These are phyloP conservation scores for Lipomyces kockii DNA, from an alignment of 805 yeast genomes.

Conservation along the genomic window DNA sequence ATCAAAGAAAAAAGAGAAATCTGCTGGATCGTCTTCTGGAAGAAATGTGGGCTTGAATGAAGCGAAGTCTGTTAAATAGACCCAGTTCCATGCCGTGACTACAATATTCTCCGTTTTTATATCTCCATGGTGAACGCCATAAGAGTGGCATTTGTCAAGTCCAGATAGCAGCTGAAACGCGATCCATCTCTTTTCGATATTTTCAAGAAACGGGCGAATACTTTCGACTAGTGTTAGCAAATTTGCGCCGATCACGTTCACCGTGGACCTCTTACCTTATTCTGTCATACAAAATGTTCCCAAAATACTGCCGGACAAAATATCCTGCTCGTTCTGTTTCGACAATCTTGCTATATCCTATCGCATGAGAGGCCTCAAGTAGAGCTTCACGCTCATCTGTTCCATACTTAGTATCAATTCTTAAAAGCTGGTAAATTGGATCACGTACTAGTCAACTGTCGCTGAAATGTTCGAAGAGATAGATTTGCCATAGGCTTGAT, in stretches of 20 bases:
- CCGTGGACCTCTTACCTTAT: conserved; percentile 47
- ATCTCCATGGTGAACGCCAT: conserved; percentile 81
- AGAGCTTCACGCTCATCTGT: conserved; percentile 49
- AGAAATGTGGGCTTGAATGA: conserved; percentile 79
- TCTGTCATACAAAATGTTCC: conserved; percentile 84
- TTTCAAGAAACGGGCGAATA: conserved; percentile 82
- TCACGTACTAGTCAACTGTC: conserved; percentile 32
- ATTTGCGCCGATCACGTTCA: neutral
- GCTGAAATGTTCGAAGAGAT: conserved; percentile 24
- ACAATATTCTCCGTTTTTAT: conserved; percentile 87
- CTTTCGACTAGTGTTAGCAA: conserved; percentile 45
- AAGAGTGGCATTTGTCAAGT: conserved; percentile 64
- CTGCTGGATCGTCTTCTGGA: conserved; percentile 93
- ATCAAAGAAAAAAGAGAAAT: conserved; percentile 89
- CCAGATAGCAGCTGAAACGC: conserved; percentile 77
- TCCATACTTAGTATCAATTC: conserved; percentile 33
- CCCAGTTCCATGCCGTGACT: conserved; percentile 89
- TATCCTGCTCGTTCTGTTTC: conserved; percentile 94
- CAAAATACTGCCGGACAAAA: conserved; percentile 77
- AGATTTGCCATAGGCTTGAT: conserved; percentile 63
- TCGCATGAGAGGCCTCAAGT: conserved; percentile 59
- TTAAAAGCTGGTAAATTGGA: conserved; percentile 5
- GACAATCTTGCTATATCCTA: conserved; percentile 73
- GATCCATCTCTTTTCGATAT: conserved; percentile 81
- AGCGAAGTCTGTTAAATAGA: conserved; percentile 80